Conservation (phyloP, 2,329 filamentous ascomycete species). For the Myotisia sp. region DNA sequence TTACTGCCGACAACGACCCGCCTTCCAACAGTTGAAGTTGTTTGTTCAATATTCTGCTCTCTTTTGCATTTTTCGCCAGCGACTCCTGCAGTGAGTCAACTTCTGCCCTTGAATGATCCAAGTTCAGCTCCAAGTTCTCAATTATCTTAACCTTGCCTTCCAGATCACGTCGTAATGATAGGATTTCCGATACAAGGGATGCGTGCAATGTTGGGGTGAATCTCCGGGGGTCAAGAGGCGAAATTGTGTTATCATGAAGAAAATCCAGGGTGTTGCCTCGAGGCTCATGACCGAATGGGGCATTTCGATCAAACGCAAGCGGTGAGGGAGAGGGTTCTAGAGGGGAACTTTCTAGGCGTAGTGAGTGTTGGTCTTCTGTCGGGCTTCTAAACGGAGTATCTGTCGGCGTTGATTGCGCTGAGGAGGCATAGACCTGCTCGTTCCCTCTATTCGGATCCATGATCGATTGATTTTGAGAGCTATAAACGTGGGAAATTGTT, state of each 20-base stretch:
- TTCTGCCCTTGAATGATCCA: constrained; percentile 59
- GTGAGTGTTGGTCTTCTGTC: too few relatives aligned
- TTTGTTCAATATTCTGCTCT: constrained; percentile 65
- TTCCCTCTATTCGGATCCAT: too few relatives aligned
- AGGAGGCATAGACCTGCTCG: constrained; percentile 39
- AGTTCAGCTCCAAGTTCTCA: constrained; percentile 61
- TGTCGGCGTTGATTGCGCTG: constrained; percentile 53
- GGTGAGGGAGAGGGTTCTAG: constrained; percentile 51
- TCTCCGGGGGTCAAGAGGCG: constrained; percentile 70
- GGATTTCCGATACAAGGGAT: constrained; percentile 84
- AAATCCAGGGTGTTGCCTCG: constrained; percentile 24
- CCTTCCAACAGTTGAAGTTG: constrained; percentile 79
- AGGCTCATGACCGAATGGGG: constrained; percentile 25
- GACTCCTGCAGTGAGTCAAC: constrained; percentile 55
- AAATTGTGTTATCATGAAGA: constrained; percentile 49
- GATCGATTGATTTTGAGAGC: too few relatives aligned
- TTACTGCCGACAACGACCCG: constrained; percentile 70
- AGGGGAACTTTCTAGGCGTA: constrained; percentile 53
- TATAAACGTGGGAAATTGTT: too few relatives aligned
- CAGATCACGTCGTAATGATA: constrained; percentile 71
- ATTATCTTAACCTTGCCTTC: constrained; percentile 81
- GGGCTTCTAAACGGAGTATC: constrained; percentile 60
- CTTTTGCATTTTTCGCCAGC: constrained; percentile 52
- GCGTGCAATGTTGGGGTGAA: constrained; percentile 94
- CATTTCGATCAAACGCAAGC: constrained; percentile 33